Conservation (phyloP, 192 early-diverging fungal species). For the Linnemannia exigua region DNA sequence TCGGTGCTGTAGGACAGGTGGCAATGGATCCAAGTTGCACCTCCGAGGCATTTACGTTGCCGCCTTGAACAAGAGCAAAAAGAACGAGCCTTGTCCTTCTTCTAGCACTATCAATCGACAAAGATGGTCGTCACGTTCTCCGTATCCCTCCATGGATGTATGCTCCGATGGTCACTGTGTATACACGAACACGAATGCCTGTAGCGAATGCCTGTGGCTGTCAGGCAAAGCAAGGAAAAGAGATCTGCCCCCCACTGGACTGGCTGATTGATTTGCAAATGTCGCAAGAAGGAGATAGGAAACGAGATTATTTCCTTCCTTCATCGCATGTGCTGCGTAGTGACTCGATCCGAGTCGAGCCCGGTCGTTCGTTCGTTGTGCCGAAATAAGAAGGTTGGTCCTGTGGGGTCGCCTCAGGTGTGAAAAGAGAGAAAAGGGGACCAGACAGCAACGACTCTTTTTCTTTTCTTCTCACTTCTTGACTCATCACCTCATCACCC, state of each 20-base stretch:
- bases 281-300: background rate
- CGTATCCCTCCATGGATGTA: too few species aligned
- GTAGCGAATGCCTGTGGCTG: too few species aligned
- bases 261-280: background rate
- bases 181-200: background rate
- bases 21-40: too few species aligned
- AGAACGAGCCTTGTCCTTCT: too few species aligned
- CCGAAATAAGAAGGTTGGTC: background rate
- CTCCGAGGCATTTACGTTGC: too few species aligned
- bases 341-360: slow-evolving; percentile 10
- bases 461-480: background rate
- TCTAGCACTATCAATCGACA: too few species aligned
- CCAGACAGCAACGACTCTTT: background rate
- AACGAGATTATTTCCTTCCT: too few species aligned
- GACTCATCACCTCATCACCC: background rate
- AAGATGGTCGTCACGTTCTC: too few species aligned
- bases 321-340: background rate
- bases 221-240: too few species aligned
- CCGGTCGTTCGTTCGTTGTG: background rate
- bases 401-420: background rate
- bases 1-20: too few species aligned
- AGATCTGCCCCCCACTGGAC: background rate
- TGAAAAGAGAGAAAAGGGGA: background rate
- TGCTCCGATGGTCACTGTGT: background rate
- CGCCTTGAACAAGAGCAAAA: too few species aligned